A percentile compares a stretch with the other conserved stretches of the same genome.
These are phyloP conservation scores for Eucalyptus pumila DNA, from an alignment of 345 rosid species.

Conservation along the genomic window DNA sequence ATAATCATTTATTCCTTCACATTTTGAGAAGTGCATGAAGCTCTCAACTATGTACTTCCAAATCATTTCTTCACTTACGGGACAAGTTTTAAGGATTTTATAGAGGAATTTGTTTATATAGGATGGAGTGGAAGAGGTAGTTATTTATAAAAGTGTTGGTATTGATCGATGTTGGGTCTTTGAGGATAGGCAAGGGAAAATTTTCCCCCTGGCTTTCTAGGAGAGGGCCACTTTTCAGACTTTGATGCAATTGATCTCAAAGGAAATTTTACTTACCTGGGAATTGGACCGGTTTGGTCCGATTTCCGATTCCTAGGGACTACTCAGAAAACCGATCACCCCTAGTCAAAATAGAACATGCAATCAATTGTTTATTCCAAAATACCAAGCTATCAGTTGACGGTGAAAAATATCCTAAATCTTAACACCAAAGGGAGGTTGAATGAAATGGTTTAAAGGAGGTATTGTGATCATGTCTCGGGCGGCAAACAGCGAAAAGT, in stretches of 20 bases:
- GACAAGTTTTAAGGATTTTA: background rate
- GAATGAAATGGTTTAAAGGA: background rate
- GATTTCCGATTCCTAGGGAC: too few species aligned
- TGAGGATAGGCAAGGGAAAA: background rate
- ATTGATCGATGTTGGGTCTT: accelerated
- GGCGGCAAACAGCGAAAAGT: background rate
- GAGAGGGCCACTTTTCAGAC: background rate
- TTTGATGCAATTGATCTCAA: background rate
- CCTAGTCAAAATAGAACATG: background rate
- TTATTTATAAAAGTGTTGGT: background rate
- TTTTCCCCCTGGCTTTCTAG: background rate
- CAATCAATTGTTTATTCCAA: background rate
- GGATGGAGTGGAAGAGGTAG: background rate
- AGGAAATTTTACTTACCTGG: accelerated
- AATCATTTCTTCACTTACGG: too few species aligned
- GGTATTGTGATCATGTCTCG: background rate
- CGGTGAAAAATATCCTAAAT: background rate
- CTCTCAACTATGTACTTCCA: background rate
- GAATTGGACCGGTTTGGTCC: background rate
- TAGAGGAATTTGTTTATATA: too few species aligned
- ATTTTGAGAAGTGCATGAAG: slow-evolving; percentile 27
- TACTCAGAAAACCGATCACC: too few species aligned
- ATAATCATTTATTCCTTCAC: background rate
- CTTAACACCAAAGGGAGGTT: background rate
- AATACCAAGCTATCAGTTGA: background rate